These are phyloP conservation scores for Chrysoporthe deuterocubensis DNA, from an alignment of 2,329 filamentous ascomycete genomes.

Conservation along the genomic window DNA sequence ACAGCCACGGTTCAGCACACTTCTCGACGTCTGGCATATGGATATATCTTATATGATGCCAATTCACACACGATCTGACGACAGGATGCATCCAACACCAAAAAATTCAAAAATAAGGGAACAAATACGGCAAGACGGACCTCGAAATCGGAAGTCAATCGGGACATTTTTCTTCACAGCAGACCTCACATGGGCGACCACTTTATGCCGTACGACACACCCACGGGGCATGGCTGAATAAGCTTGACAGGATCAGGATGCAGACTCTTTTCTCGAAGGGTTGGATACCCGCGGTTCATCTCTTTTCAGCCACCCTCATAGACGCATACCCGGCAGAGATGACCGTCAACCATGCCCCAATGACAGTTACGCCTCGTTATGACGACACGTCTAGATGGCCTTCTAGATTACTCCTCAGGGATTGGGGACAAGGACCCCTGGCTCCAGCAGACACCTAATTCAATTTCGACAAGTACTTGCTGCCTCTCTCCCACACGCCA, in stretches of 20 bases:
- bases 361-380: slow-evolving; percentile 30
- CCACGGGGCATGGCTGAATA: slow-evolving; percentile 28
- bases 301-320: slow-evolving; percentile 24
- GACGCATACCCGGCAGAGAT: slow-evolving; percentile 26
- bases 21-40: slow-evolving; percentile 21
- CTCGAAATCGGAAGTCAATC: slow-evolving; percentile 21
- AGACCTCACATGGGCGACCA: slow-evolving; percentile 30
- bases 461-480: slow-evolving; percentile 1
- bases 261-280: slow-evolving; percentile 11
- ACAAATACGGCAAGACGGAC: slow-evolving; percentile 16
- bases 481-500: slow-evolving; percentile 12
- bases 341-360: slow-evolving; percentile 27
- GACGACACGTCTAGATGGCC: slow-evolving; percentile 30
- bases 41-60: slow-evolving; percentile 15
- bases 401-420: slow-evolving; percentile 27
- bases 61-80: slow-evolving; percentile 29
- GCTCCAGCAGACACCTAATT: slow-evolving; percentile 24
- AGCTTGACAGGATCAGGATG: slow-evolving; percentile 29
- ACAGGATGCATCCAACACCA: slow-evolving; percentile 17
- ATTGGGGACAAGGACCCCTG: slow-evolving; percentile 22
- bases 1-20: slow-evolving; percentile 22
- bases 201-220: slow-evolving; percentile 31
- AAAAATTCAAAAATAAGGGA: slow-evolving; percentile 5
- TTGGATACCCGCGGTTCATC: slow-evolving; percentile 23
- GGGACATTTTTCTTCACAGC: slow-evolving; percentile 25